These are phyloP conservation scores for Citrus mangshanensis DNA, from an alignment of 345 rosid genomes.

Conservation along the genomic window DNA sequence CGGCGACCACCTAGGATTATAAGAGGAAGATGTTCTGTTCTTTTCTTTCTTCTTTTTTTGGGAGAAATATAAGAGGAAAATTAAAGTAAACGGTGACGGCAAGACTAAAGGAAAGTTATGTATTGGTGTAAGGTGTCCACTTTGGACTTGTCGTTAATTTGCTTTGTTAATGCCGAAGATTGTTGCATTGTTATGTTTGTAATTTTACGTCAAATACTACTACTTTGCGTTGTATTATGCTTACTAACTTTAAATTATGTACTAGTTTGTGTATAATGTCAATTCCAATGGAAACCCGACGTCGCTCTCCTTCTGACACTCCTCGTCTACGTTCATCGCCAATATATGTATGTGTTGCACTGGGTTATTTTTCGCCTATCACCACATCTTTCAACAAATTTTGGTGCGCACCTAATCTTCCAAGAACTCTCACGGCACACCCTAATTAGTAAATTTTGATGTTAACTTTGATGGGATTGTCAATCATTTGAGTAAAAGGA, in stretches of 20 bases:
- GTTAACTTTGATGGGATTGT: too few species aligned
- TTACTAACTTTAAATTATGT: neutral
- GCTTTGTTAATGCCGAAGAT: slow-evolving; percentile 23
- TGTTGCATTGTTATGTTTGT: too few species aligned
- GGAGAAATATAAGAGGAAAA: neutral
- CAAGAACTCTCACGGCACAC: too few species aligned
- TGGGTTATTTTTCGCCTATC: too few species aligned
- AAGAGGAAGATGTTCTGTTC: neutral
- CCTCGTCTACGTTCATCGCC: slow-evolving; percentile 85
- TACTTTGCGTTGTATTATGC: too few species aligned
- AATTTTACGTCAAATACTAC: too few species aligned
- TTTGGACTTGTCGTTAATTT: slow-evolving; percentile 23
- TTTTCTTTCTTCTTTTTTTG: too few species aligned
- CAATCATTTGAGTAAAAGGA: too few species aligned
- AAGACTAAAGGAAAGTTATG: slow-evolving; percentile 4
- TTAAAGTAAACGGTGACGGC: neutral
- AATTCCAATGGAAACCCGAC: slow-evolving; percentile 76
- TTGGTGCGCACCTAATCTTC: too few species aligned
- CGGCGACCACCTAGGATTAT: neutral
- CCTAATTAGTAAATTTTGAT: too few species aligned
- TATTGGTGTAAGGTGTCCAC: neutral
- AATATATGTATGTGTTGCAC: slow-evolving; percentile 18
- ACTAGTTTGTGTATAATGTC: slow-evolving; percentile 77
- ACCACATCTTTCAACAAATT: too few species aligned
- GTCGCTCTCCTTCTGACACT: slow-evolving; percentile 58